A percentile compares a stretch with the other conserved stretches of the same genome.
These are phyloP conservation scores for Colletotrichum karsti DNA, from an alignment of 2,329 filamentous ascomycete species.

Conservation along the genomic window DNA sequence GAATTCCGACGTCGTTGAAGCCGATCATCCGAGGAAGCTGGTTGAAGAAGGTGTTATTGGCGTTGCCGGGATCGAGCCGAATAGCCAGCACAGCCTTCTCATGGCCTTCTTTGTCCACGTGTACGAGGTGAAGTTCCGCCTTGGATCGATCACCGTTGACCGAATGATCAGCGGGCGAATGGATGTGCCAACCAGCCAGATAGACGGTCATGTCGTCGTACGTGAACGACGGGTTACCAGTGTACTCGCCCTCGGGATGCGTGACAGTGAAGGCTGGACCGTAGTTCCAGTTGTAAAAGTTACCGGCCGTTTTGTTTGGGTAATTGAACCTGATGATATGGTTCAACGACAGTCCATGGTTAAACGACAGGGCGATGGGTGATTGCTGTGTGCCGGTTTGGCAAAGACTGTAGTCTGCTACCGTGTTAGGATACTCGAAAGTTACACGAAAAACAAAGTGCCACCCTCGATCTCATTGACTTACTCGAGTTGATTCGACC, in stretches of 20 bases:
- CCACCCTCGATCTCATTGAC: neutral
- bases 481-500: slow-evolving; percentile 22
- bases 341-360: slow-evolving; percentile 46
- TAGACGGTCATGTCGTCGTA: slow-evolving; percentile 57
- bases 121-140: slow-evolving; percentile 59
- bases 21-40: slow-evolving; percentile 49
- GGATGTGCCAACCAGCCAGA: slow-evolving; percentile 59
- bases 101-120: slow-evolving; percentile 49
- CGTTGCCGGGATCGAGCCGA: slow-evolving; percentile 51
- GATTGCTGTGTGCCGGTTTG: slow-evolving; percentile 60
- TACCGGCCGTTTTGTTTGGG: slow-evolving; percentile 41
- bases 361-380: slow-evolving; percentile 52
- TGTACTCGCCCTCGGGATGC: slow-evolving; percentile 44
- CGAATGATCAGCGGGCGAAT: slow-evolving; percentile 58
- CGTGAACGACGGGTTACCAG: slow-evolving; percentile 47
- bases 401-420: slow-evolving; percentile 41
- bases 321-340: slow-evolving; percentile 54
- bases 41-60: slow-evolving; percentile 47
- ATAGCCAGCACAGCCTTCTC: slow-evolving; percentile 55
- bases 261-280: slow-evolving; percentile 52
- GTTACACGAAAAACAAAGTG: neutral
- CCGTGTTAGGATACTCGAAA: neutral
- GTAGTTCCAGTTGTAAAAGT: slow-evolving; percentile 58
- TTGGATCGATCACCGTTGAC: slow-evolving; percentile 50
- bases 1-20: slow-evolving; percentile 41